phyloP scores from a whole-genome alignment of 1,284 basidiomycete species.

The Cryptococcus maquisensis region DNA sequence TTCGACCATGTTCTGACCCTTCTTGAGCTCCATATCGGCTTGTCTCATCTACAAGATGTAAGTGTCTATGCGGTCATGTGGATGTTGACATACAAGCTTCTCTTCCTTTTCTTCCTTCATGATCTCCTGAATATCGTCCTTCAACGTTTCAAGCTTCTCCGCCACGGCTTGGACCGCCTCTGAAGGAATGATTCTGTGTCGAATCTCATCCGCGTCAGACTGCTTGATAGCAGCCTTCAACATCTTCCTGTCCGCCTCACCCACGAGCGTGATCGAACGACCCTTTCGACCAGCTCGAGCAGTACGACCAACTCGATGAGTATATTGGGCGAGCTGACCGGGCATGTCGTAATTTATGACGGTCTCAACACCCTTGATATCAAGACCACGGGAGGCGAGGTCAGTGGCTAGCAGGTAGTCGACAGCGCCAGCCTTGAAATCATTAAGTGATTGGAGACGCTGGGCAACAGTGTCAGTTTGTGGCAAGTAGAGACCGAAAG shows the following conservation, averaged over 20 bases:
- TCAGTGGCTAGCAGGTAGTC: conserved; percentile 95
- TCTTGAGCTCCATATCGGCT: conserved; percentile 94
- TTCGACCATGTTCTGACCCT: conserved; percentile 93
- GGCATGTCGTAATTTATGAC: conserved; percentile 99
- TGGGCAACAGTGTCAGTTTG: conserved; percentile 39
- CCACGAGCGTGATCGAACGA: conserved; percentile 90
- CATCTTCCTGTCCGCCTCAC: conserved; percentile 93
- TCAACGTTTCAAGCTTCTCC: conserved; percentile 66
- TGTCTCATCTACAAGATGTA: conserved; percentile 67
- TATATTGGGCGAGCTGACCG: conserved; percentile 82
- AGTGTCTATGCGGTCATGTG: neutral
- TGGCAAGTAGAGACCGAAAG: conserved; percentile 9
- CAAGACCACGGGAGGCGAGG: conserved; percentile 87
- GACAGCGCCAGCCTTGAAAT: conserved; percentile 78
- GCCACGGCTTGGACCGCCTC: conserved; percentile 71
- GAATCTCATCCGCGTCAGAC: conserved; percentile 74
- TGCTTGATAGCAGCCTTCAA: conserved; percentile 94
- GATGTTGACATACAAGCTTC: conserved; percentile 61
- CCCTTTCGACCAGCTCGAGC: conserved; percentile 91
- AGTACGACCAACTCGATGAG: conserved; percentile 94
- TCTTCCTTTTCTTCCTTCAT: conserved; percentile 94
- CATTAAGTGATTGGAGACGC: conserved; percentile 78
- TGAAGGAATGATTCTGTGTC: conserved; percentile 82
- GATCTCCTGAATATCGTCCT: conserved; percentile 74
- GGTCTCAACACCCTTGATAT: conserved; percentile 96